phyloP scores from a whole-genome alignment of 768 basidiomycete genomes.

The Phylloporus sp. region DNA sequence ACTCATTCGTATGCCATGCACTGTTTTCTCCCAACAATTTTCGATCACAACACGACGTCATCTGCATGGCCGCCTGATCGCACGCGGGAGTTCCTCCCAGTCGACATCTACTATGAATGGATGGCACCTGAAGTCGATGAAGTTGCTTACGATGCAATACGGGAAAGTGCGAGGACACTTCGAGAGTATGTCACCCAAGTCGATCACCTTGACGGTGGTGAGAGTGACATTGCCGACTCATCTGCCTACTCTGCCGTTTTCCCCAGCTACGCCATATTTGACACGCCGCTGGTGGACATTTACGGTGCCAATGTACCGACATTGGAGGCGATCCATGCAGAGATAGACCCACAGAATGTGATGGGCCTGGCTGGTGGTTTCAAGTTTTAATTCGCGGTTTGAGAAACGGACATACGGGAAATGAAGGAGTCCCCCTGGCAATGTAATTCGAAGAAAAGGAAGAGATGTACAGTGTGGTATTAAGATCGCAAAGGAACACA shows the following conservation, averaged over 20 bases:
- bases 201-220: slow-evolving; percentile 32
- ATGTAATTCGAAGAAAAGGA: too few relatives aligned
- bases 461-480: too few relatives aligned
- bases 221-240: neutral
- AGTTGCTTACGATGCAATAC: slow-evolving; percentile 34
- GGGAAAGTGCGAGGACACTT: slow-evolving; percentile 37
- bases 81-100: too few relatives aligned
- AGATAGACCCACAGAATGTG: slow-evolving; percentile 50
- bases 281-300: slow-evolving; percentile 44
- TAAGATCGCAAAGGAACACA: too few relatives aligned
- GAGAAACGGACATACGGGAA: too few relatives aligned
- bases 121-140: too few relatives aligned
- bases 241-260: slow-evolving; percentile 40
- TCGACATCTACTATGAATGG: too few relatives aligned
- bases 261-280: slow-evolving; percentile 54
- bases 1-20: slow-evolving; percentile 35
- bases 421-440: too few relatives aligned
- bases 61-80: slow-evolving; percentile 47
- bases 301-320: slow-evolving; percentile 42
- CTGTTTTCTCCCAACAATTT: slow-evolving; percentile 45
- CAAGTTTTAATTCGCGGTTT: slow-evolving; percentile 27
- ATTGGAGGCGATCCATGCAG: slow-evolving; percentile 38
- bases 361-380: slow-evolving; percentile 67
- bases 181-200: slow-evolving; percentile 26
- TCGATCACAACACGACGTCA: slow-evolving; percentile 32